A percentile compares a stretch with the other conserved stretches of the same genome.
These are phyloP conservation scores for Huntiella abstrusa DNA, from an alignment of 2,329 filamentous ascomycete genomes.

Conservation along the genomic window DNA sequence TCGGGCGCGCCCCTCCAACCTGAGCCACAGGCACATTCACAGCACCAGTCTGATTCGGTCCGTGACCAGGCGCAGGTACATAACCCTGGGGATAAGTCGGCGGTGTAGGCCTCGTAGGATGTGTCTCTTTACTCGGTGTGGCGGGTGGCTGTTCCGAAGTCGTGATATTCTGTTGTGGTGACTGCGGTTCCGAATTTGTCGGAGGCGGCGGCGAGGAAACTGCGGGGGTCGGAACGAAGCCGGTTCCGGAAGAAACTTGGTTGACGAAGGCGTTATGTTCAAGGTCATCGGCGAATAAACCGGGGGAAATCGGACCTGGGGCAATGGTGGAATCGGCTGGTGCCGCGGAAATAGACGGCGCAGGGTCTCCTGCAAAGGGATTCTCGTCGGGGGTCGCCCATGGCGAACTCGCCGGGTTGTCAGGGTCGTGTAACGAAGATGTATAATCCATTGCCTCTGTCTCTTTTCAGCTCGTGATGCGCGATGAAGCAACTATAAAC, in stretches of 20 bases:
- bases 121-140: conserved; percentile 13
- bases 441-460: conserved; percentile 34
- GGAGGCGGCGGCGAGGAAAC: neutral
- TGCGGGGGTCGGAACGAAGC: neutral
- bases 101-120: too few species aligned
- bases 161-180: neutral
- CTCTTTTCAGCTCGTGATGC: too few species aligned
- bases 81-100: neutral
- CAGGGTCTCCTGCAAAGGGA: conserved; percentile 9
- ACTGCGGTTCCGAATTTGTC: neutral
- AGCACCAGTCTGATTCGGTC: neutral
- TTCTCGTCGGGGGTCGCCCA: conserved; percentile 35
- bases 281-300: conserved; percentile 14
- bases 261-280: conserved; percentile 6
- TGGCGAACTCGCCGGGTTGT: conserved; percentile 33
- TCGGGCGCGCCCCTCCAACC: neutral
- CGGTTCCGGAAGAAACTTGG: neutral
- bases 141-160: conserved; percentile 9
- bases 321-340: conserved; percentile 30
- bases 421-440: conserved; percentile 33
- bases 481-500: too few species aligned
- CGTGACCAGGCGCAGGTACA: neutral
- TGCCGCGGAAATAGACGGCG: conserved; percentile 27
- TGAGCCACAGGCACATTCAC: neutral
- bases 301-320: conserved; percentile 22